A percentile compares a stretch with the other conserved stretches of the same genome.
phyloP scores from a whole-genome alignment of 2,329 filamentous ascomycete species.

The Botrytis squamosa region DNA sequence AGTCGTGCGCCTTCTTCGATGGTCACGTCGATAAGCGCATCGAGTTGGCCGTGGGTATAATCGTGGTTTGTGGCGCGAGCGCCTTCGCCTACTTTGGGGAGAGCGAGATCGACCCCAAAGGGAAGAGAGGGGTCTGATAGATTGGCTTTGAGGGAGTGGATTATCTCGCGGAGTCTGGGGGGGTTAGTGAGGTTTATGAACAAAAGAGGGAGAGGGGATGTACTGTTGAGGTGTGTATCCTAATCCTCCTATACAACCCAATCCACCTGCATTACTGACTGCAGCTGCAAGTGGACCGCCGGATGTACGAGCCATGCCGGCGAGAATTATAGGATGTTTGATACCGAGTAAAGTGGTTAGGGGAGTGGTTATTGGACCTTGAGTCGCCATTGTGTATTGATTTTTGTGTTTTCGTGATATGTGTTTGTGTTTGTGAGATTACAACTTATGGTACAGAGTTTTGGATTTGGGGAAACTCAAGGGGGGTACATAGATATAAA shows the following conservation, averaged over 20 bases:
- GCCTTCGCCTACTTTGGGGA: constrained; percentile 81
- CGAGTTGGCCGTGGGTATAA: constrained; percentile 85
- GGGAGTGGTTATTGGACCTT: constrained; percentile 63
- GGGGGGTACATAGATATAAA: not conserved
- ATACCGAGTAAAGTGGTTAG: constrained; percentile 78
- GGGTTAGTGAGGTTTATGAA: not conserved
- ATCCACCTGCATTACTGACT: constrained; percentile 74
- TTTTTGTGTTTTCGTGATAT: not conserved
- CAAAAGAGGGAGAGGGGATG: too few species aligned
- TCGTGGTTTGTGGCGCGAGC: constrained; percentile 93
- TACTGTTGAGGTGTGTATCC: constrained; percentile 61
- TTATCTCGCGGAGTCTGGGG: constrained; percentile 64
- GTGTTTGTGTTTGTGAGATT: not conserved
- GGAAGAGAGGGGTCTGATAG: constrained; percentile 67
- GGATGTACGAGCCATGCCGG: constrained; percentile 88
- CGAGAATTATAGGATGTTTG: constrained; percentile 84
- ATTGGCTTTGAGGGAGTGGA: constrained; percentile 79
- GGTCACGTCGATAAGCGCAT: constrained; percentile 83
- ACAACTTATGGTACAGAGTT: not conserved
- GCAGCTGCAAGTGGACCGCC: constrained; percentile 77
- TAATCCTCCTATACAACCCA: constrained; percentile 70
- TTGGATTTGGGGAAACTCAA: not conserved
- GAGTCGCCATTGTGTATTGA: constrained; percentile 9
- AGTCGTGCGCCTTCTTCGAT: constrained; percentile 80
- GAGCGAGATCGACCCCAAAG: constrained; percentile 87